phyloP scores from a whole-genome alignment of 1,139 yeast genomes.

The Fermentozyma sake region DNA sequence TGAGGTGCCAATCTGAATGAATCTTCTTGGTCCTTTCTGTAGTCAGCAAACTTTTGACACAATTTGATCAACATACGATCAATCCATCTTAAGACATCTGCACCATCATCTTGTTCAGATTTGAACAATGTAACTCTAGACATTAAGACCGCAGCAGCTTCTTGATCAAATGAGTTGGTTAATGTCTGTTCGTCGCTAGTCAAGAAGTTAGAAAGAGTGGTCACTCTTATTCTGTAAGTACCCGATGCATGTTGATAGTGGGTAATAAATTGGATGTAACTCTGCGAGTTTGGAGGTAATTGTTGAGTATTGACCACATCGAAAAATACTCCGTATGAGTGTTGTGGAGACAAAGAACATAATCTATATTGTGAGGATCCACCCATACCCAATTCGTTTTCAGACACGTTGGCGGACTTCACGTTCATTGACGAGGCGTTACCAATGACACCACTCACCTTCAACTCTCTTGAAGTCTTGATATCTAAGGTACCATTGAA shows the following conservation, averaged over 20 bases:
- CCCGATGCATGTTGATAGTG: conserved; percentile 79
- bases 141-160: conserved; percentile 96
- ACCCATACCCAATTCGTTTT: conserved; percentile 90
- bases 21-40: conserved; percentile 45
- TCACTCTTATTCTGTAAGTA: conserved; percentile 82
- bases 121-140: conserved; percentile 90
- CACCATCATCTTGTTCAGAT: conserved; percentile 66
- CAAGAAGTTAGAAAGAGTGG: conserved; percentile 73
- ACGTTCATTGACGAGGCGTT: conserved; percentile 76
- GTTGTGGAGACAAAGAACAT: conserved; percentile 79
- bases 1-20: conserved; percentile 45
- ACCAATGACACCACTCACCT: conserved; percentile 90
- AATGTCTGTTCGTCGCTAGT: conserved; percentile 46
- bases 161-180: conserved; percentile 87
- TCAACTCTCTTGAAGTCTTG: conserved; percentile 83
- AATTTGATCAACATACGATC: conserved; percentile 49
- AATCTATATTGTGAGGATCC: conserved; percentile 86
- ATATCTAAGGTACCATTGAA: conserved; percentile 84
- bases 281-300: conserved; percentile 48
- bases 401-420: conserved; percentile 72
- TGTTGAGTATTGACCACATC: conserved; percentile 65
- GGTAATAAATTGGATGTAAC: conserved; percentile 66
- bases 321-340: conserved; percentile 81
- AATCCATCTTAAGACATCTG: conserved; percentile 50
- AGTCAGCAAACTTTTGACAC: conserved; percentile 50